Evolutionary conservation across 345 rosid genomes (phyloP), one percentile per base, ranked within the genome.

Genomic region (Trapa incisa): DNA sequence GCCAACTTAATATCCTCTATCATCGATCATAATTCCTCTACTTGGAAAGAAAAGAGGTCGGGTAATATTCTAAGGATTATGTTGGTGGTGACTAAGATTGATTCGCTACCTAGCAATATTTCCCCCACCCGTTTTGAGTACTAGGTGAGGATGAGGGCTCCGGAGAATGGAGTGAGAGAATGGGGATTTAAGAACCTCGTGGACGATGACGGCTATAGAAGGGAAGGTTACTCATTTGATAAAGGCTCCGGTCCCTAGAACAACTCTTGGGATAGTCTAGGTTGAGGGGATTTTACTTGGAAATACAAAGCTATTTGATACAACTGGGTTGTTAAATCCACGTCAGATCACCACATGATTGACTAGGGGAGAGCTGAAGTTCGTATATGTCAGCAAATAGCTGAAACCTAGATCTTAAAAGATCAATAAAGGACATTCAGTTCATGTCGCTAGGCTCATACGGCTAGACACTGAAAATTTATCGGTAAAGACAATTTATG

Each of bases 221-320:
- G 83, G 79, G 67, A 81, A 81, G 71, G 76, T 72, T 67, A 85
- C 79, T 72, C 87, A 77, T 74, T 75, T 94, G 77, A 94, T 96
- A 0, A 96, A 91, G 75, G 99, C 96, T 29, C 91, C 96, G 7
- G 89, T 89, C 66, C 97, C 97, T 0, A 96, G 99, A 13, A 94
- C 96, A 1, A 89, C 97, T 0, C 71, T 91, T 72, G 97, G 97
- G 65, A 91, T 89, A 47, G 80, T 89, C 7, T 83, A 89, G 72
- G 80, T 89, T 47, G 97, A 87, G 74, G 96, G 99, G 47, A 84
- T 85, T 78, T 80, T 94, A 68, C 96, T 96, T 0, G 82, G 83
- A 29, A 83, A 89, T 72, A 91, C 93, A 0, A 89, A 87, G 83
- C 48, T 94, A 73, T 89, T 85, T 64, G 99, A 94, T 79, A 89